phyloP scores from a whole-genome alignment of 2,329 filamentous ascomycete species.

The Cytospora piceicola region DNA sequence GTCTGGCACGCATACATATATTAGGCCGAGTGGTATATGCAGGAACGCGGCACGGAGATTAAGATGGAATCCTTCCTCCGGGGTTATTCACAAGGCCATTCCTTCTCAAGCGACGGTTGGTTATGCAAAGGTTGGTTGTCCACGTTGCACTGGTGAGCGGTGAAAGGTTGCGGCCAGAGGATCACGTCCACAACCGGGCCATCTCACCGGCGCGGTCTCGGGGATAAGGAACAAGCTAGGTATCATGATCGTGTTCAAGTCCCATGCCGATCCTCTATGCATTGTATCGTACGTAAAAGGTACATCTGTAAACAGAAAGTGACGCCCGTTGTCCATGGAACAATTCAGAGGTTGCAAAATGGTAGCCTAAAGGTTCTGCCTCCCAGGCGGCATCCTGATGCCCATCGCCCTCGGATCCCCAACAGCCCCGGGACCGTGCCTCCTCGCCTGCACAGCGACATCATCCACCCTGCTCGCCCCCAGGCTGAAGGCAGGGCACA shows the following conservation, averaged over 20 bases:
- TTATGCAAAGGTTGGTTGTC: too few species aligned
- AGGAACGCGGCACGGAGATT: conserved; percentile 3
- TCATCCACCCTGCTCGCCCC: conserved; percentile 84
- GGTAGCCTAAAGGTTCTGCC: conserved; percentile 39
- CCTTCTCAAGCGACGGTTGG: background rate
- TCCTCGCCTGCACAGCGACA: conserved; percentile 39
- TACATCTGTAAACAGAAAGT: background rate
- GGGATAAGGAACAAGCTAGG: background rate
- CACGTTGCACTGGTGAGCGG: too few species aligned
- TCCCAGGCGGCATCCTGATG: conserved; percentile 60
- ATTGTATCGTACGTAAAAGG: background rate
- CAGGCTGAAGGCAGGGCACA: conserved; percentile 87
- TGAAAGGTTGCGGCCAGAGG: background rate
- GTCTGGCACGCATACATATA: background rate
- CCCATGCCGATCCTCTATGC: background rate
- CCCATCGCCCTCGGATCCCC: conserved; percentile 43
- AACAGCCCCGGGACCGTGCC: conserved; percentile 31
- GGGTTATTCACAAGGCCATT: background rate
- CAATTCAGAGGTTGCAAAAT: background rate
- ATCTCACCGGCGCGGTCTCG: background rate
- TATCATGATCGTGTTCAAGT: background rate
- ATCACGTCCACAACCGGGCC: background rate
- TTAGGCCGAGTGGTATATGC: background rate
- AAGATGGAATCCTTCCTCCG: background rate
- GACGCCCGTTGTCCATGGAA: too few species aligned